Conservation (phyloP, 2,329 filamentous ascomycete species). For the Cladosporium sp. region DNA sequence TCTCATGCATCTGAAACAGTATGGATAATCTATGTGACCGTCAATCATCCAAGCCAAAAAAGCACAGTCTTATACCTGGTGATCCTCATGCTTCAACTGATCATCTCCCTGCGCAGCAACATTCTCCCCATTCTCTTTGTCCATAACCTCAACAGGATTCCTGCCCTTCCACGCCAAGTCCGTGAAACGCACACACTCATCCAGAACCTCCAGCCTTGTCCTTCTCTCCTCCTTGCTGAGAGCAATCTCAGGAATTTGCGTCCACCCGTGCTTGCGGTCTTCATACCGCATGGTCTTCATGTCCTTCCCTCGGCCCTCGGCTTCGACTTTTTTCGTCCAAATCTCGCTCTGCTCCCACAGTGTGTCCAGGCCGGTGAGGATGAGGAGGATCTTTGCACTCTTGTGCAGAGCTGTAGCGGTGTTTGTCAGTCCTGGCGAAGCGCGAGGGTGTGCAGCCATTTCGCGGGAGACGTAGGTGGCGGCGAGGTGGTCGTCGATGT, state of each 20-base stretch:
- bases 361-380: slow-evolving; percentile 38
- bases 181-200: slow-evolving; percentile 31
- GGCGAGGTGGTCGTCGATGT: slow-evolving; percentile 35
- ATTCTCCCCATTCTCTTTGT: slow-evolving; percentile 12
- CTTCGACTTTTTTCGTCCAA: slow-evolving; percentile 39
- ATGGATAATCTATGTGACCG: no score
- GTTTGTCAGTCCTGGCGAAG: slow-evolving; percentile 37
- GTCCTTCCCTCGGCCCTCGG: slow-evolving; percentile 28
- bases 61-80: neutral
- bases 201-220: slow-evolving; percentile 33
- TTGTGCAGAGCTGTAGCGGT: slow-evolving; percentile 27
- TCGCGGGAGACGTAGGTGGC: slow-evolving; percentile 39
- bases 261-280: slow-evolving; percentile 37
- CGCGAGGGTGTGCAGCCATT: slow-evolving; percentile 35
- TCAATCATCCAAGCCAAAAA: no score
- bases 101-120: slow-evolving; percentile 16
- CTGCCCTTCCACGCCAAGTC: slow-evolving; percentile 32
- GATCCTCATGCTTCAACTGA: slow-evolving; percentile 10
- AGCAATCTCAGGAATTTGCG: slow-evolving; percentile 38
- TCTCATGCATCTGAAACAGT: no score
- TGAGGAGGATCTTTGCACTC: slow-evolving; percentile 38
- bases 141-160: slow-evolving; percentile 16
- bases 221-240: slow-evolving; percentile 36
- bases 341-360: slow-evolving; percentile 40
- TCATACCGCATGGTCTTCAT: slow-evolving; percentile 23